Conservation (phyloP, 176 grass and related monocot species). For the Avena sativa region DNA sequence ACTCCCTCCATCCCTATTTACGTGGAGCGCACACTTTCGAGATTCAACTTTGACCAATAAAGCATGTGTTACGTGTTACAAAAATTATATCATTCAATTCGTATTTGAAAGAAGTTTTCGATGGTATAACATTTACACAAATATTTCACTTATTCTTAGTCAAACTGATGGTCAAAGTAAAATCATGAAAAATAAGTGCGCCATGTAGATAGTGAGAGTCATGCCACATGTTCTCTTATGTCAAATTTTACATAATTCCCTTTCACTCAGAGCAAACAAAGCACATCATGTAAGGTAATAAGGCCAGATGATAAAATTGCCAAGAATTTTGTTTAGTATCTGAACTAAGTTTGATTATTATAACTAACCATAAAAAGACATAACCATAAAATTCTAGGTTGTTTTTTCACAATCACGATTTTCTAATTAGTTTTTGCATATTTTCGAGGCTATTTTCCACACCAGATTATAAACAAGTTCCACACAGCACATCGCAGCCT, state of each 20-base stretch:
- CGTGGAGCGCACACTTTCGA: too few species aligned
- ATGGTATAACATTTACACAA: too few species aligned
- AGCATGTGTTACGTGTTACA: too few species aligned
- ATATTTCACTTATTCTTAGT: too few species aligned
- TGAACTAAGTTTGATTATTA: conserved; percentile 26
- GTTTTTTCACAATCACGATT: background rate
- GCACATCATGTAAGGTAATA: background rate
- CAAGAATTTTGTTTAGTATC: background rate
- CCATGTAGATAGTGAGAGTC: background rate
- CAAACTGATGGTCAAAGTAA: too few species aligned
- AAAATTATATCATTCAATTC: too few species aligned
- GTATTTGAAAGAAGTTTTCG: too few species aligned
- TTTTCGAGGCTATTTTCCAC: background rate
- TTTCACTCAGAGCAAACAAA: background rate
- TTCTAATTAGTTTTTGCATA: background rate
- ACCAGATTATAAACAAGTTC: background rate
- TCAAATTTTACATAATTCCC: background rate
- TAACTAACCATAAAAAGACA: background rate
- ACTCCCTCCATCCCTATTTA: too few species aligned
- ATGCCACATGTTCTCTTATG: background rate
- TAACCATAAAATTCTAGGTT: background rate
- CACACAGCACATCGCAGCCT: background rate
- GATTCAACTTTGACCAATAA: too few species aligned
- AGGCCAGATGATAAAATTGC: background rate
- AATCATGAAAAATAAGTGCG: too few species aligned